phyloP scores from a whole-genome alignment of 1,284 basidiomycete genomes.

The Malassezia psittaci region DNA sequence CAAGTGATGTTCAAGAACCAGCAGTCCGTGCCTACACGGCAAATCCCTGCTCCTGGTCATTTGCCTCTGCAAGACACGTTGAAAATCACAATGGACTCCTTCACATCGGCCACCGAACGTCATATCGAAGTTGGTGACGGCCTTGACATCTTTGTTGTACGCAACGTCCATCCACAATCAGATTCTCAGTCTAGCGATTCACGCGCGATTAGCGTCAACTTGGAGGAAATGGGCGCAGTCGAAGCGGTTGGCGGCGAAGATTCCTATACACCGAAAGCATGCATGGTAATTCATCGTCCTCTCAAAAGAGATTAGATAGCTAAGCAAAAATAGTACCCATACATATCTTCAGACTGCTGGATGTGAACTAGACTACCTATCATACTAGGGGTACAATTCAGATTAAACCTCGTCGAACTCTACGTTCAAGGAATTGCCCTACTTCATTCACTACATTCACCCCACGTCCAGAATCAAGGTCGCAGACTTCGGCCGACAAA shows the following conservation, averaged over 20 bases:
- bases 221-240: conserved; percentile 26
- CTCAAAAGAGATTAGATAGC: conserved; percentile 42
- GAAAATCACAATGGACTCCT: conserved; percentile 41
- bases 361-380: too few relatives aligned
- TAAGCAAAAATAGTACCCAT: too few relatives aligned
- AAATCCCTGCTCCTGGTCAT: conserved; percentile 36
- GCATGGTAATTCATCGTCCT: conserved; percentile 42
- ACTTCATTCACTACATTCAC: too few relatives aligned
- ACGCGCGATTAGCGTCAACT: conserved; percentile 23
- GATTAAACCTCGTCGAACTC: too few relatives aligned
- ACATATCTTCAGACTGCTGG: too few relatives aligned
- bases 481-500: not conserved
- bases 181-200: not conserved
- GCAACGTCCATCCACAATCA: conserved; percentile 9
- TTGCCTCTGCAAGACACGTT: conserved; percentile 35
- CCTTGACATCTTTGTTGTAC: conserved; percentile 44
- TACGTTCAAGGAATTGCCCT: too few relatives aligned
- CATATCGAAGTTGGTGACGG: conserved; percentile 48
- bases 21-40: conserved; percentile 25
- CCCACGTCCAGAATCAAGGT: not conserved
- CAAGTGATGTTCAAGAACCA: conserved; percentile 48
- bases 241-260: conserved; percentile 45
- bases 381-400: too few relatives aligned
- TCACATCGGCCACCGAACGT: conserved; percentile 44
- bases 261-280: conserved; percentile 30